Percentiles rank a stretch among this genome's conserved stretches.
Evolutionary conservation across 1,284 basidiomycete species (phyloP).

Genomic region (Afroboletus lepidellus): DNA sequence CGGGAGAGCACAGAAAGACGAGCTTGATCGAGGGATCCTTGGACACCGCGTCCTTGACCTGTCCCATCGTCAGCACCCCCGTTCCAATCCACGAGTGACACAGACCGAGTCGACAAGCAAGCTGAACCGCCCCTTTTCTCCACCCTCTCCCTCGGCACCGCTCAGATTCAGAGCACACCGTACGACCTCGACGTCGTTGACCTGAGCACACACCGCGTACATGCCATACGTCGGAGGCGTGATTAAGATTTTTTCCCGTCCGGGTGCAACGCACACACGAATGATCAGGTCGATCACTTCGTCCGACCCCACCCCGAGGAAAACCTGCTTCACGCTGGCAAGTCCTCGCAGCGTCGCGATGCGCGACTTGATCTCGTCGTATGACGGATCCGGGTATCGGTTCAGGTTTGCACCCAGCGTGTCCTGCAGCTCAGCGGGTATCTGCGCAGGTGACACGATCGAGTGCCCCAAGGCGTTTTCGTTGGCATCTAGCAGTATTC

Average conservation of each 20-base stretch:
- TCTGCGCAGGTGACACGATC: constrained; percentile 44
- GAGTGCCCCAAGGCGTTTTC: constrained; percentile 94
- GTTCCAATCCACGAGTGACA: constrained; percentile 9
- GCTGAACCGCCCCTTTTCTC: constrained; percentile 76
- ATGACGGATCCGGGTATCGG: constrained; percentile 85
- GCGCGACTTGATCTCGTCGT: constrained; percentile 75
- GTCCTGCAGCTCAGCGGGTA: constrained; percentile 31
- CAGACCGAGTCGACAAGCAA: constrained; percentile 74
- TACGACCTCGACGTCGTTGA: constrained; percentile 89
- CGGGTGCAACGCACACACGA: constrained; percentile 84
- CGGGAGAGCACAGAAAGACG: constrained; percentile 94
- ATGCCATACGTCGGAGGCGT: constrained; percentile 98
- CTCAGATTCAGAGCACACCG: constrained; percentile 75
- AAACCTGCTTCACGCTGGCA: constrained; percentile 71
- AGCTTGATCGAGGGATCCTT: constrained; percentile 82
- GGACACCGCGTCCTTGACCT: constrained; percentile 74
- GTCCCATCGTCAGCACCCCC: constrained; percentile 6
- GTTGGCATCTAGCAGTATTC: constrained; percentile 97
- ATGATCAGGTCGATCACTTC: constrained; percentile 96
- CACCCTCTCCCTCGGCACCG: constrained; percentile 59
- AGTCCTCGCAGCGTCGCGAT: constrained; percentile 74
- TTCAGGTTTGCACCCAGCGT: constrained; percentile 62
- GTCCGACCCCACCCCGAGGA: constrained; percentile 96
- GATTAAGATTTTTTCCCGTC: constrained; percentile 76
- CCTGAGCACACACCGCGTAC: constrained; percentile 93